These are phyloP conservation scores for Xylariaceae sp. DNA, from an alignment of 2,329 filamentous ascomycete genomes.

Conservation along the genomic window DNA sequence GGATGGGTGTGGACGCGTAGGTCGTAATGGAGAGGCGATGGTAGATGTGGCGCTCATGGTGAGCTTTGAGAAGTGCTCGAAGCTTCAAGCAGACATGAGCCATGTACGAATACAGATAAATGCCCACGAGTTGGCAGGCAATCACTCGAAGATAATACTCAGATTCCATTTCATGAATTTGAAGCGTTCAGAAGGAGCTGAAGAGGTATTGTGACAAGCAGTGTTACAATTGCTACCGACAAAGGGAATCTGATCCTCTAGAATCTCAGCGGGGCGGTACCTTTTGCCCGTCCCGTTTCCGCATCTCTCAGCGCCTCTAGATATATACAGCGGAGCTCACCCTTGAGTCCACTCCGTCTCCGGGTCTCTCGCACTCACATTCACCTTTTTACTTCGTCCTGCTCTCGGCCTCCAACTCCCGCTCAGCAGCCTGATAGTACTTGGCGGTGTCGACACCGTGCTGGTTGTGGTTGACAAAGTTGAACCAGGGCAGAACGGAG, in stretches of 20 bases:
- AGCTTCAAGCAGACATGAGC: too few relatives aligned
- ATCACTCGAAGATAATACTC: too few relatives aligned
- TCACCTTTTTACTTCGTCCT: slow-evolving; percentile 18
- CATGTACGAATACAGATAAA: too few relatives aligned
- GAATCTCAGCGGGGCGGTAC: not conserved
- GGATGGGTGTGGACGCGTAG: too few relatives aligned
- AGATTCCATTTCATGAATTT: not conserved
- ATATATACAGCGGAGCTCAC: not conserved
- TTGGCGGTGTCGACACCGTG: slow-evolving; percentile 98
- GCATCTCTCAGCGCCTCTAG: not conserved
- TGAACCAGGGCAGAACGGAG: slow-evolving; percentile 91
- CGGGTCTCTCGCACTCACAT: too few relatives aligned
- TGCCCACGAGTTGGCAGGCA: too few relatives aligned
- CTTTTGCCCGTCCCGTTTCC: not conserved
- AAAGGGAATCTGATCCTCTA: slow-evolving; percentile 6
- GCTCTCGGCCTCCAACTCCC: slow-evolving; percentile 82
- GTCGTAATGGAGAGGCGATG: too few relatives aligned
- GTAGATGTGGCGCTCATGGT: too few relatives aligned
- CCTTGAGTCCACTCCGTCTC: not conserved
- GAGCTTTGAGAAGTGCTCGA: too few relatives aligned
- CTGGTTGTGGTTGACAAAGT: slow-evolving; percentile 94
- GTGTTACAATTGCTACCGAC: not conserved
- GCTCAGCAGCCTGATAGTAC: slow-evolving; percentile 94
- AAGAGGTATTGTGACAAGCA: too few relatives aligned
- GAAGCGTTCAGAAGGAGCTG: too few relatives aligned